Percentiles rank a stretch among this genome's conserved stretches.
Conservation (phyloP, 1,284 basidiomycete genomes). For the Clitocybe nebularis region DNA sequence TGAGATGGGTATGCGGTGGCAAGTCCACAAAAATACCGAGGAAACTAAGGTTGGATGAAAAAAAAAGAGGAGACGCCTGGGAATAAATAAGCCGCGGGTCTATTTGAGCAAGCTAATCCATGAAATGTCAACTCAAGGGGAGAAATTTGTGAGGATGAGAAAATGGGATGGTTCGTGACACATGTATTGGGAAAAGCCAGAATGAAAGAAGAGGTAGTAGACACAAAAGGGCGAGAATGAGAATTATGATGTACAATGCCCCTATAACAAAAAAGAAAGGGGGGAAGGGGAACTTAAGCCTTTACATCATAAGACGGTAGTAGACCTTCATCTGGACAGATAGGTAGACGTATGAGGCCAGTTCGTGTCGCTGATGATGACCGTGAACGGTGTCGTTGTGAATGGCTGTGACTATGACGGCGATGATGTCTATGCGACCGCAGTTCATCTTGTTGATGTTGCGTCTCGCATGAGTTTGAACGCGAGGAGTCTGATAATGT, state of each 20-base stretch:
- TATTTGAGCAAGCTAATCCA: too few species aligned
- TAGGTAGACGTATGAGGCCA: constrained; percentile 42
- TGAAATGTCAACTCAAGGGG: too few species aligned
- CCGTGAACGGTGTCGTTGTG: constrained; percentile 21
- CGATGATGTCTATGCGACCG: constrained; percentile 25
- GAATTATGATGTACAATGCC: neutral
- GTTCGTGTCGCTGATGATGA: constrained; percentile 28
- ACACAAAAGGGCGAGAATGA: neutral
- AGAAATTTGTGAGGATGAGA: too few species aligned
- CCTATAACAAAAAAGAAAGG: neutral
- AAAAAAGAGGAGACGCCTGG: neutral
- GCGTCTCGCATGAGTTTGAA: constrained; percentile 11
- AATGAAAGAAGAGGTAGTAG: neutral
- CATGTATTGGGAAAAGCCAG: neutral
- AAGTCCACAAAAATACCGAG: neutral
- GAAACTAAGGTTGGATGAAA: neutral
- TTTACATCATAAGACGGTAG: constrained; percentile 28
- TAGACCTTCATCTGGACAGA: constrained; percentile 39
- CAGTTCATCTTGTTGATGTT: constrained; percentile 15
- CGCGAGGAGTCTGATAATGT: constrained; percentile 15
- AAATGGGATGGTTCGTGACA: neutral
- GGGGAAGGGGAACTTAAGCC: constrained; percentile 6
- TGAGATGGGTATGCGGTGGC: too few species aligned
- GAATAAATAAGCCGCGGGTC: neutral
- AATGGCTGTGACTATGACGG: constrained; percentile 25